Base-by-base conservation (phyloP, 1,284 basidiomycete species). In the Lentinula novae-zelandiae region DNA sequence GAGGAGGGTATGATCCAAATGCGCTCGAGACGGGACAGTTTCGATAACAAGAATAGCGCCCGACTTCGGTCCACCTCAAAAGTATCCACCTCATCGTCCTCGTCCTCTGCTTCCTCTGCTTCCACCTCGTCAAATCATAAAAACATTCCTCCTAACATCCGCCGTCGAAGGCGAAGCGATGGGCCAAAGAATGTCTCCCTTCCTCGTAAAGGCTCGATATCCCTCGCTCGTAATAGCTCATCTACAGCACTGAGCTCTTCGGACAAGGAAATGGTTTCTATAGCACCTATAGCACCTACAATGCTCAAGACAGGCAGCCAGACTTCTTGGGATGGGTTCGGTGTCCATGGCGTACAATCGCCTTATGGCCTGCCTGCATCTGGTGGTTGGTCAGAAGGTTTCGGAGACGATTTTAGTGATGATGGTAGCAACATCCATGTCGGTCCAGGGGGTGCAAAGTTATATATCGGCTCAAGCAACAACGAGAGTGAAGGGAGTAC, bases 281-380 rank as follows among this genome's bases (percentile, higher is more conserved):
- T 98, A 65, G 95, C 95, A 12, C 91, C 94, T 52, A 96, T 99
- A 65, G 91, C 95, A 0, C 96, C 96, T 0, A 96, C 96, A 1
- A 84, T 93, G 51, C 82, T 99, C 67, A 99, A 98, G 79, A 93
- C 92, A 27, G 82, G 79, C 0, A 81, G 79, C 2, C 81, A 78
- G 8, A 80, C 83, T 59, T 76, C 79, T 15, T 73, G 72, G 64
- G 73, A 71, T 36, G 72, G 71, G 50, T 66, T 67, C 67, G 38
- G 63, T 57, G 27, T 65, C 13, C 67, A 38, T 54, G 15, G 51
- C 17, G 34, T 46, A 3, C 54, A 56, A 9, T 71, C 34, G 60
- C 39, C 55, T 48, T 49, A 50, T 34, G 48, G 39, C 20, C 22
- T 44, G 53, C 58, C 39, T 48, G 33, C 39, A 27, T 51, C 49